phyloP scores from a whole-genome alignment of 495 filamentous ascomycete genomes.

The Neurospora intermedia region DNA sequence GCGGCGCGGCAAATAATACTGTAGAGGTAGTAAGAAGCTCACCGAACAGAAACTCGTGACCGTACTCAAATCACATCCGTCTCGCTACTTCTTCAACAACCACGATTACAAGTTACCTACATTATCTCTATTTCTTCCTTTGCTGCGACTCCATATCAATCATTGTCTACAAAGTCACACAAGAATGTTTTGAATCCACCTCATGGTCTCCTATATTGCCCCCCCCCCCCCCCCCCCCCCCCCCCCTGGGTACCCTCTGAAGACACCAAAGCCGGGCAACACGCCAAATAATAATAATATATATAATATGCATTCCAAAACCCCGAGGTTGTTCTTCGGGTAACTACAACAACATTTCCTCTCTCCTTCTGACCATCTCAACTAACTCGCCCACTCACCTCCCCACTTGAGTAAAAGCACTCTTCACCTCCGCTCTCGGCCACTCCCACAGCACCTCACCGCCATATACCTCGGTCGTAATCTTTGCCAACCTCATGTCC shows the following conservation, averaged over 20 bases:
- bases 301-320: background rate
- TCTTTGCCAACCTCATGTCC: conserved; percentile 54
- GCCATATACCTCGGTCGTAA: conserved; percentile 48
- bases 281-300: background rate
- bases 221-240: no score
- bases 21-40: no score
- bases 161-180: background rate
- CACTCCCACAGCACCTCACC: conserved; percentile 46
- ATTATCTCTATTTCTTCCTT: background rate
- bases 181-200: background rate
- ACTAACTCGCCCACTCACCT: conserved; percentile 16
- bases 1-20: no score
- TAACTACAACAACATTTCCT: background rate
- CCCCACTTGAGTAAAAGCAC: conserved; percentile 34
- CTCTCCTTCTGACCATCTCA: background rate
- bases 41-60: background rate
- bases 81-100: background rate
- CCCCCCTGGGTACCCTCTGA: background rate
- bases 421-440: conserved; percentile 41
- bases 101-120: background rate
- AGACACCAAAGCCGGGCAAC: background rate
- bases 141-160: background rate
- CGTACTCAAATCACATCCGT: background rate
- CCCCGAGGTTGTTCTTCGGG: background rate
- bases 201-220: background rate